Percentiles rank a stretch among this genome's conserved stretches.
Conservation (phyloP, 495 filamentous ascomycete genomes). For the Amorphotheca resinae region DNA sequence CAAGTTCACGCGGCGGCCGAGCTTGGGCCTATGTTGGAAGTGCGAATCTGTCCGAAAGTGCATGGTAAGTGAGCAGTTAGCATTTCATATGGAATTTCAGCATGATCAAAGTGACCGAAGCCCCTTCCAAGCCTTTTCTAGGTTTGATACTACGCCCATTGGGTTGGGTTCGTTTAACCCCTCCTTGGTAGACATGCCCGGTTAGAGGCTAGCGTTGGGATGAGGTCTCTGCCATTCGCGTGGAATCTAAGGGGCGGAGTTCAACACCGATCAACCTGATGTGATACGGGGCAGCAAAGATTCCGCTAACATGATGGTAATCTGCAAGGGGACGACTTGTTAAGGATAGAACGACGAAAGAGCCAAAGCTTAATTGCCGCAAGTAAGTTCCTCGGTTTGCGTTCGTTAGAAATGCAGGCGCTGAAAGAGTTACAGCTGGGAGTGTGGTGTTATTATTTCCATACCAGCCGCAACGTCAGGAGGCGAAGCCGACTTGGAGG, state of each 20-base stretch:
- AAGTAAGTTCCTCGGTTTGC: slow-evolving; percentile 31
- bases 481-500: neutral
- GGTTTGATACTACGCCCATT: too few relatives aligned
- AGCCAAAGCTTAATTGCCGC: slow-evolving; percentile 64
- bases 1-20: slow-evolving; percentile 1
- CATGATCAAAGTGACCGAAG: neutral
- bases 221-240: too few relatives aligned
- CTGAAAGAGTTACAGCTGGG: slow-evolving; percentile 42
- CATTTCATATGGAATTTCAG: neutral
- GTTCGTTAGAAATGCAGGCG: neutral
- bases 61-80: slow-evolving; percentile 53
- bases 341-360: slow-evolving; percentile 48
- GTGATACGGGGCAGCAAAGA: too few relatives aligned
- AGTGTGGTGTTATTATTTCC: slow-evolving; percentile 77
- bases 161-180: too few relatives aligned
- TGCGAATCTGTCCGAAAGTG: slow-evolving; percentile 83
- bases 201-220: too few relatives aligned
- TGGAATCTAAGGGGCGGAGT: too few relatives aligned
- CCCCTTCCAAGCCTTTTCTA: neutral
- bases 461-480: slow-evolving; percentile 13
- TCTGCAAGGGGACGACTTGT: slow-evolving; percentile 52
- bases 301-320: too few relatives aligned
- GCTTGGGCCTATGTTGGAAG: slow-evolving; percentile 85
- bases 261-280: too few relatives aligned
- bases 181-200: too few relatives aligned